phyloP scores from a whole-genome alignment of 805 yeast species.

The Priceomyces castillae region DNA sequence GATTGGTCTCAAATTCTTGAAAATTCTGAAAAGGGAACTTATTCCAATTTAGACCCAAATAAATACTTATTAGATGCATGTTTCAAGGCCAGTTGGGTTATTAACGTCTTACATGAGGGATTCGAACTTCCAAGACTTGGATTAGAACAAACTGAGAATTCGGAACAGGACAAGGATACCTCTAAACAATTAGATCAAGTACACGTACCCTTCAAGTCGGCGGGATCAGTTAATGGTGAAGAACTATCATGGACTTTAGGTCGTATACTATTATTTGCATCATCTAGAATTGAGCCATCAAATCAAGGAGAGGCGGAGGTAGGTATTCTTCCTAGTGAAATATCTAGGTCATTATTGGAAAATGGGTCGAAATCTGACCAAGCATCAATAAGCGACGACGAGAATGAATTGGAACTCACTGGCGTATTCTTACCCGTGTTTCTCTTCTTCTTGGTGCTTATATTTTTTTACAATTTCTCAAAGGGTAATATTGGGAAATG shows the following conservation, averaged over 20 bases:
- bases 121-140: slow-evolving; percentile 79
- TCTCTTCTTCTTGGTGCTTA: slow-evolving; percentile 16
- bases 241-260: slow-evolving; percentile 97
- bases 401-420: slow-evolving; percentile 5
- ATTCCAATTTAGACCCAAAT: slow-evolving; percentile 53
- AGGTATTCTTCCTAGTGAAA: slow-evolving; percentile 43
- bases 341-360: slow-evolving; percentile 31
- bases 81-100: slow-evolving; percentile 93
- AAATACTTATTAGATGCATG: slow-evolving; percentile 68
- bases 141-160: slow-evolving; percentile 35
- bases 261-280: slow-evolving; percentile 76
- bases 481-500: slow-evolving; percentile 8
- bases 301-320: slow-evolving; percentile 20
- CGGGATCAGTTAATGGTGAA: slow-evolving; percentile 72
- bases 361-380: slow-evolving; percentile 19
- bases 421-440: slow-evolving; percentile 13
- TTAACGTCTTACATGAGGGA: slow-evolving; percentile 87
- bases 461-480: slow-evolving; percentile 17
- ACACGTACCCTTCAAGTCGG: slow-evolving; percentile 74
- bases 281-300: slow-evolving; percentile 52
- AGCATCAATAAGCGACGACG: slow-evolving; percentile 9
- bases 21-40: slow-evolving; percentile 53
- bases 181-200: slow-evolving; percentile 27
- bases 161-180: slow-evolving; percentile 21
- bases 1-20: slow-evolving; percentile 61